Evolutionary conservation across 2,329 filamentous ascomycete genomes (phyloP).

Genomic region (Pseudogymnoascus sp.): DNA sequence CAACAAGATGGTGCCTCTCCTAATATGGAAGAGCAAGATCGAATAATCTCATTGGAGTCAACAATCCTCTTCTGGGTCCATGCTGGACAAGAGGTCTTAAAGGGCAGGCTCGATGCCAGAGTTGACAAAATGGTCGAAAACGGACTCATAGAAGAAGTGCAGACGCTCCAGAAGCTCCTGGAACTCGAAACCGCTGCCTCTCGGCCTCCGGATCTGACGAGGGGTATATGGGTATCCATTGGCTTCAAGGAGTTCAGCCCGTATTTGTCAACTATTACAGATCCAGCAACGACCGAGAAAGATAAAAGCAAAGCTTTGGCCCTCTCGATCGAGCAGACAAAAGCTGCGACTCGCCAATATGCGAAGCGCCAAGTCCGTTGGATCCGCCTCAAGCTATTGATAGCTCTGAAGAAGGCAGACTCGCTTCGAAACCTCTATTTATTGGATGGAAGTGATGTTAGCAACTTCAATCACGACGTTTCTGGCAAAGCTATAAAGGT

Average conservation of each 20-base stretch:
- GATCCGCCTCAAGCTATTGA: constrained; percentile 77
- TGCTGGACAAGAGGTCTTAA: constrained; percentile 60
- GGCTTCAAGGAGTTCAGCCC: constrained; percentile 86
- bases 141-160: constrained; percentile 58
- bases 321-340: constrained; percentile 64
- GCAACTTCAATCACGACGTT: constrained; percentile 57
- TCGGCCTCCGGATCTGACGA: constrained; percentile 58
- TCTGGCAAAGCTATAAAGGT: constrained; percentile 56
- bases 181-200: constrained; percentile 40
- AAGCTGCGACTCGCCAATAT: constrained; percentile 80
- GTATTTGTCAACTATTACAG: constrained; percentile 50
- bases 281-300: constrained; percentile 22
- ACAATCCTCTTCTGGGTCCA: constrained; percentile 76
- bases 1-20: constrained; percentile 22
- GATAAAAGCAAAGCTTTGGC: constrained; percentile 45
- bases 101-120: constrained; percentile 63
- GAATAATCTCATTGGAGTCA: constrained; percentile 33
- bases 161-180: constrained; percentile 43
- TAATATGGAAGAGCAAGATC: constrained; percentile 27
- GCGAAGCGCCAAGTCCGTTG: constrained; percentile 77
- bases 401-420: constrained; percentile 51
- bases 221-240: constrained; percentile 94
- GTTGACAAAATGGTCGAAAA: constrained; percentile 75
- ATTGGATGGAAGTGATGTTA: constrained; percentile 68
- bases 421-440: constrained; percentile 60